These are phyloP conservation scores for Euphorbia peplus DNA, from an alignment of 345 rosid genomes.

Conservation along the genomic window DNA sequence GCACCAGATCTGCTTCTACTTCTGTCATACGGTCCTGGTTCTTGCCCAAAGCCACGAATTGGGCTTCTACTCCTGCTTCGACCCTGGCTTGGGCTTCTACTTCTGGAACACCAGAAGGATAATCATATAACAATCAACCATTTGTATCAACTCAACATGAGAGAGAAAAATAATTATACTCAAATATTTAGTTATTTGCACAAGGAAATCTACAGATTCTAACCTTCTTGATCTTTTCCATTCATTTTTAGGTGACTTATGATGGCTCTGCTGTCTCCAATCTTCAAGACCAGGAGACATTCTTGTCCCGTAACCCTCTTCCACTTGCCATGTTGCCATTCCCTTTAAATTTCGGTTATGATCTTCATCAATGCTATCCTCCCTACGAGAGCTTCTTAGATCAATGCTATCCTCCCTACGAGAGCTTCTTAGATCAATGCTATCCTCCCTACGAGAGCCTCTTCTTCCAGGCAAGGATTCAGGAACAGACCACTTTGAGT, in stretches of 20 bases:
- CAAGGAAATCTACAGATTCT: neutral
- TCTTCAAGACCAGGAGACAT: conserved; percentile 83
- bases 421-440: conserved; percentile 45
- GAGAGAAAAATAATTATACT: neutral
- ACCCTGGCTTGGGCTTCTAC: conserved; percentile 51
- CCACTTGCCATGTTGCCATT: conserved; percentile 36
- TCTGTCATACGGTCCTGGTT: conserved; percentile 58
- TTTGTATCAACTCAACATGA: neutral
- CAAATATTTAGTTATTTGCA: neutral
- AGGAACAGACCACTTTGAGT: conserved; percentile 44
- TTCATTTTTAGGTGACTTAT: conserved; percentile 57
- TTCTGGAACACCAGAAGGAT: conserved; percentile 24
- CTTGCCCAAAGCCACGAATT: conserved; percentile 47
- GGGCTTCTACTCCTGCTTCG: conserved; percentile 81
- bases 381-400: conserved; percentile 51
- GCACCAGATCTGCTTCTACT: conserved; percentile 47
- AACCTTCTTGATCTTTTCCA: conserved; percentile 58
- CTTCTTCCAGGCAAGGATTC: conserved; percentile 59
- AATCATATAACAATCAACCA: conserved; percentile 3
- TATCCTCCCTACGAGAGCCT: conserved; percentile 46
- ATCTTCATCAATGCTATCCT: conserved; percentile 36
- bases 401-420: no score
- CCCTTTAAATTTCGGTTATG: conserved; percentile 30
- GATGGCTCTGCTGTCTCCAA: conserved; percentile 55
- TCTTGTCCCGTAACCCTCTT: conserved; percentile 50